Conservation (phyloP, 192 early-diverging fungal genomes). For the Radiomyces spectabilis region DNA sequence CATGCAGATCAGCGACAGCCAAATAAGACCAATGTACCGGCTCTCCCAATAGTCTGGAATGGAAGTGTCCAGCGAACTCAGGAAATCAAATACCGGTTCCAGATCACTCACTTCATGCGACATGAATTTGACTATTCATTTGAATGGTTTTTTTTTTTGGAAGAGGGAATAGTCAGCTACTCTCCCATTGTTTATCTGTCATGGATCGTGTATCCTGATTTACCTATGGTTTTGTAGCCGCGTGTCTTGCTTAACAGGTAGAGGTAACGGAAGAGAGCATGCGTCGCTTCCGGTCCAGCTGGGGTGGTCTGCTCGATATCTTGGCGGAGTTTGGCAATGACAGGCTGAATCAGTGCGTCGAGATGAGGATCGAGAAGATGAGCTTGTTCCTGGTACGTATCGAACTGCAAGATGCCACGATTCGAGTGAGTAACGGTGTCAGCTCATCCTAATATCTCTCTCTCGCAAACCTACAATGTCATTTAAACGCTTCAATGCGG, state of each 20-base stretch:
- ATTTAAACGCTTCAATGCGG: neutral
- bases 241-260: conserved; percentile 81
- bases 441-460: neutral
- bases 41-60: conserved; percentile 56
- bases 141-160: too few relatives aligned
- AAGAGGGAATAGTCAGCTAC: too few relatives aligned
- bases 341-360: conserved; percentile 54
- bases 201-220: too few relatives aligned
- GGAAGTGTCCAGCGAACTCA: conserved; percentile 26
- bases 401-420: conserved; percentile 24
- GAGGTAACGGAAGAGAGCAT: conserved; percentile 27
- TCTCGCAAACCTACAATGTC: neutral
- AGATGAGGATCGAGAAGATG: conserved; percentile 70
- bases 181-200: too few relatives aligned
- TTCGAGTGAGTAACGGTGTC: neutral
- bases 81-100: conserved; percentile 78
- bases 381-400: conserved; percentile 68
- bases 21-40: conserved; percentile 78
- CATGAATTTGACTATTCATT: conserved; percentile 82
- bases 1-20: conserved; percentile 93
- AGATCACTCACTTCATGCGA: conserved; percentile 83
- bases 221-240: conserved; percentile 84
- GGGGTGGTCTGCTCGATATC: conserved; percentile 19
- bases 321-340: conserved; percentile 45
- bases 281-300: neutral